Conservation (phyloP, 108 stramenopile genomes). For the Nitzschia sp. region DNA sequence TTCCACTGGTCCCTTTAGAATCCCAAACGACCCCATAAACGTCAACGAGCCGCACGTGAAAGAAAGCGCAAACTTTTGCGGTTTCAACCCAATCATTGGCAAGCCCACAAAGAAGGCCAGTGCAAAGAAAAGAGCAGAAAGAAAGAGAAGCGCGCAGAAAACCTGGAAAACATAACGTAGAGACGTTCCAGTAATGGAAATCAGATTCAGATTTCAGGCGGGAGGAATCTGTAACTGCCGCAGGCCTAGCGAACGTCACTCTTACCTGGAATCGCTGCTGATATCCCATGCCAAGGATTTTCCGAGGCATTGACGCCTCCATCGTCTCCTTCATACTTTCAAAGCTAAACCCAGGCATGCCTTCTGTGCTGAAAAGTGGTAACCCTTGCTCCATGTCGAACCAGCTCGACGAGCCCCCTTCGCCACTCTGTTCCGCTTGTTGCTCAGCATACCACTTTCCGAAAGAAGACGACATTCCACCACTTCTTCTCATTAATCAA, state of each 20-base stretch:
- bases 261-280: slow-evolving; percentile 83
- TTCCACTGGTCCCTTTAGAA: slow-evolving; percentile 82
- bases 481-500: neutral
- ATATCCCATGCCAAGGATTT: slow-evolving; percentile 90
- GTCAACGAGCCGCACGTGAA: slow-evolving; percentile 93
- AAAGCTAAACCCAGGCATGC: slow-evolving; percentile 47
- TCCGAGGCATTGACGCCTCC: slow-evolving; percentile 84
- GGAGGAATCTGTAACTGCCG: neutral
- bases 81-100: slow-evolving; percentile 80
- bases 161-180: slow-evolving; percentile 39
- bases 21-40: slow-evolving; percentile 91
- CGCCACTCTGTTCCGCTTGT: slow-evolving; percentile 51
- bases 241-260: neutral
- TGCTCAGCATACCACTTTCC: slow-evolving; percentile 85
- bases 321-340: slow-evolving; percentile 74
- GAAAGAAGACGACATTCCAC: slow-evolving; percentile 43
- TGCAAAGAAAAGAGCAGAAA: slow-evolving; percentile 86
- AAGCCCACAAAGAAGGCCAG: slow-evolving; percentile 93
- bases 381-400: slow-evolving; percentile 38
- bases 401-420: slow-evolving; percentile 22
- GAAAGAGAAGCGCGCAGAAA: slow-evolving; percentile 73
- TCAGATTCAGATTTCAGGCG: neutral
- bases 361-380: slow-evolving; percentile 49
- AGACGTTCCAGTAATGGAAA: neutral
- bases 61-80: slow-evolving; percentile 93